Conservation (phyloP, 768 basidiomycete genomes). For the Hygrocybe coccinea region DNA sequence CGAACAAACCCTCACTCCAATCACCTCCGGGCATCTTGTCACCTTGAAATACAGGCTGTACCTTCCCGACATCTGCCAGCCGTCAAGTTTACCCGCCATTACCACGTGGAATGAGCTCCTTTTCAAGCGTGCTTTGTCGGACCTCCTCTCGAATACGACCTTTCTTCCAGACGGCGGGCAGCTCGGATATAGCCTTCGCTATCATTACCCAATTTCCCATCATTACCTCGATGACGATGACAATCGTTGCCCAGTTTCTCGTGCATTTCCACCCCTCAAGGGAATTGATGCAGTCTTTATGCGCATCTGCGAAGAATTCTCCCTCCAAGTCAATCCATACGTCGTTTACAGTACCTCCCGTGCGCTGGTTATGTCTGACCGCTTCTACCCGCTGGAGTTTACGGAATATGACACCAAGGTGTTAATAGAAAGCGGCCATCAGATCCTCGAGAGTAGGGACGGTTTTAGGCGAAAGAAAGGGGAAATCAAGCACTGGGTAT, state of each 20-base stretch:
- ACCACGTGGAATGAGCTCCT: background rate
- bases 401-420: background rate
- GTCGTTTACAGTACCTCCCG: background rate
- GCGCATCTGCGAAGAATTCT: constrained; percentile 1
- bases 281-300: constrained; percentile 4
- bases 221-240: background rate
- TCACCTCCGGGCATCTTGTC: constrained; percentile 36
- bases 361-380: background rate
- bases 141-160: constrained; percentile 21
- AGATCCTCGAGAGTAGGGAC: background rate
- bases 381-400: background rate
- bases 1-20: constrained; percentile 36
- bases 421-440: background rate
- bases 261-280: constrained; percentile 5
- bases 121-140: constrained; percentile 19
- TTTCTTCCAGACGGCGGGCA: constrained; percentile 31
- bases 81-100: constrained; percentile 42
- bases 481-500: background rate
- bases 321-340: background rate
- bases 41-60: constrained; percentile 43
- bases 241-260: background rate
- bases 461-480: background rate
- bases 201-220: constrained; percentile 32
- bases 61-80: constrained; percentile 30
- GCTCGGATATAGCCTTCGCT: constrained; percentile 33